phyloP scores from a whole-genome alignment of 1,284 basidiomycete genomes.

The Marasmius oreades region DNA sequence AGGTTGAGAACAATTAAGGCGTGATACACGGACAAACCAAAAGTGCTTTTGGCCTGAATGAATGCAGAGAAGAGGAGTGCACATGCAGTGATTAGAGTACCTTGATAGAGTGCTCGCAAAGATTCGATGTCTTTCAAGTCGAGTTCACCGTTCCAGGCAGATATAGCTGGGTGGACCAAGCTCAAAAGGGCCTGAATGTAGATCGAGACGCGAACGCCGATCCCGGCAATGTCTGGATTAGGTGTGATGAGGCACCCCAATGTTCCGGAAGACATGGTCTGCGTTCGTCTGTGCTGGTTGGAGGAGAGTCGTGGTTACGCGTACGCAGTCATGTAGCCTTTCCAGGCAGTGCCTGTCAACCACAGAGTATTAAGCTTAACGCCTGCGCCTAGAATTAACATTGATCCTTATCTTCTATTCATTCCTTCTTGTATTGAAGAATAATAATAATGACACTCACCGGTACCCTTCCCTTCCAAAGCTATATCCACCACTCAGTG shows the following conservation, averaged over 20 bases:
- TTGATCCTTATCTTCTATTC: no score
- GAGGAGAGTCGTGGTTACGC: no score
- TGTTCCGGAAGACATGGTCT: neutral
- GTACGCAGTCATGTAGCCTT: no score
- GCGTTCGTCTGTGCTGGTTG: no score
- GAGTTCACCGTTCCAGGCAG: constrained; percentile 18
- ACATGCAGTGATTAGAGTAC: constrained; percentile 23
- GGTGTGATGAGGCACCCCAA: neutral
- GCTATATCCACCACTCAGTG: no score
- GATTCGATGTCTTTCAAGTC: constrained; percentile 17
- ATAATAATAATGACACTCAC: no score
- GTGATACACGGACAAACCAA: constrained; percentile 18
- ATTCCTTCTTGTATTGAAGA: no score
- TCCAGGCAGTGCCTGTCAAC: no score
- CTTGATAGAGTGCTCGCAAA: constrained; percentile 19
- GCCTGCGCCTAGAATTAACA: no score
- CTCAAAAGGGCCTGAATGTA: constrained; percentile 24
- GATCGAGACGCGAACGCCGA: constrained; percentile 27
- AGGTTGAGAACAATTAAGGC: constrained; percentile 20
- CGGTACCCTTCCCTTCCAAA: no score
- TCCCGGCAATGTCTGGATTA: constrained; percentile 26
- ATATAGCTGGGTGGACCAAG: constrained; percentile 18
- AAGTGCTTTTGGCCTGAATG: constrained; percentile 15
- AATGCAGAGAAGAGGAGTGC: constrained; percentile 24
- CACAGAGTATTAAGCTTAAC: no score